Percentiles rank a stretch among this genome's conserved stretches.
phyloP scores from a whole-genome alignment of 2,329 filamentous ascomycete species.

The Monosporascus sp. region DNA sequence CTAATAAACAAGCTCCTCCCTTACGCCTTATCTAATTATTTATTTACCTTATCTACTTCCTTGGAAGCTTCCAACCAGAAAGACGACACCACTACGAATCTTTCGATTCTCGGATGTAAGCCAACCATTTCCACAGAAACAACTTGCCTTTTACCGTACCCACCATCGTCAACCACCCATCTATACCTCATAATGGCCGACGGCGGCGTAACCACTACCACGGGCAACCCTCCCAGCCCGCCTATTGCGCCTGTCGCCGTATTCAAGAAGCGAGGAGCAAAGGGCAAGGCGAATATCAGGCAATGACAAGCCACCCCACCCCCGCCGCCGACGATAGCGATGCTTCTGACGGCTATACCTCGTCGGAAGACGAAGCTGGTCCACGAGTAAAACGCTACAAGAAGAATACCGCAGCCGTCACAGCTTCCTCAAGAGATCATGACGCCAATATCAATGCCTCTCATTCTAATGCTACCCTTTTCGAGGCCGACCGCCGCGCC shows the following conservation, averaged over 20 bases:
- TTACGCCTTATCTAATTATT: no score
- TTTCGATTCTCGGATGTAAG: no score
- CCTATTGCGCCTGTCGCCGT: slow-evolving; percentile 51
- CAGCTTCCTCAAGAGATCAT: slow-evolving; percentile 52
- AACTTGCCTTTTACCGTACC: no score
- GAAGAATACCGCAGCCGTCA: slow-evolving; percentile 61
- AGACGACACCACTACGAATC: no score
- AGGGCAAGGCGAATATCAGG: slow-evolving; percentile 70
- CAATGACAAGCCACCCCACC: slow-evolving; percentile 79
- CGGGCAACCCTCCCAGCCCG: slow-evolving; percentile 21
- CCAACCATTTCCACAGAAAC: no score
- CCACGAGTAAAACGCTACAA: slow-evolving; percentile 73
- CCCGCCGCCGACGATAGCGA: slow-evolving; percentile 55
- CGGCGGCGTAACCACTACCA: slow-evolving; percentile 7
- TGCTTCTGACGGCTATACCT: slow-evolving; percentile 60
- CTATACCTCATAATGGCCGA: slow-evolving; percentile 12
- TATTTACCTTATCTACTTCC: no score
- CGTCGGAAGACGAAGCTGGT: slow-evolving; percentile 72
- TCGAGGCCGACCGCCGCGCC: slow-evolving; percentile 56
- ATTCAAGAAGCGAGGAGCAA: slow-evolving; percentile 83
- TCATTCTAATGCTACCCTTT: slow-evolving; percentile 47
- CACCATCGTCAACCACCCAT: no score
- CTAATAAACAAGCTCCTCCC: no score
- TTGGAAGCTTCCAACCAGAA: no score
- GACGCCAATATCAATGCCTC: slow-evolving; percentile 30